phyloP scores from a whole-genome alignment of 2,329 filamentous ascomycete species.

The Penicillium sp. region DNA sequence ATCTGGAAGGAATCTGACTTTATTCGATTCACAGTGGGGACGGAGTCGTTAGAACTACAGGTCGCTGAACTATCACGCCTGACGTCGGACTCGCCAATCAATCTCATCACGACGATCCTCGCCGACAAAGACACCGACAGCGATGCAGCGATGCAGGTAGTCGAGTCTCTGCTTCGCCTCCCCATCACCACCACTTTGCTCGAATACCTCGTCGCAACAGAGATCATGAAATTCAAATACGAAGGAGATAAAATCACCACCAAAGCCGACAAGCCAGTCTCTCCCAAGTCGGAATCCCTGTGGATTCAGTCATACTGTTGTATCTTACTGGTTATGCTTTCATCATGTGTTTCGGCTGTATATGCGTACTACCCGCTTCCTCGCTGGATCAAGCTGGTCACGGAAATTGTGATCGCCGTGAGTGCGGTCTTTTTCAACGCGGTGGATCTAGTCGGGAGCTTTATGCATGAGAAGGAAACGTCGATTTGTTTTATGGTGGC shows the following conservation, averaged over 20 bases:
- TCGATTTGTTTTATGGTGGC: slow-evolving; percentile 2
- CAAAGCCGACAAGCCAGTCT: background rate
- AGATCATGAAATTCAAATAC: slow-evolving; percentile 1
- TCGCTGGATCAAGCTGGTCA: background rate
- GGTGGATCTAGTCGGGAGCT: background rate
- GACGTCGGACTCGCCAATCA: background rate
- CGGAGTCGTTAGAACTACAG: background rate
- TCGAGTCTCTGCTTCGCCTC: slow-evolving; percentile 1
- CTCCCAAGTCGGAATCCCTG: slow-evolving; percentile 1
- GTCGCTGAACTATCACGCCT: background rate
- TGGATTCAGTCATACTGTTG: slow-evolving; percentile 3
- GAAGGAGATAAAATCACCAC: background rate
- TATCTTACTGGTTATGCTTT: background rate
- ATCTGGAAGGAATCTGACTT: background rate
- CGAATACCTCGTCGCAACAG: slow-evolving; percentile 1
- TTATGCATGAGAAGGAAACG: slow-evolving; percentile 3
- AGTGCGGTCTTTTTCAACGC: slow-evolving; percentile 1
- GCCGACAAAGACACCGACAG: background rate
- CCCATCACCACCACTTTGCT: background rate
- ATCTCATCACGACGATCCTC: background rate
- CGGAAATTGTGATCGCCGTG: background rate
- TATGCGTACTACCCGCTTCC: slow-evolving; percentile 2
- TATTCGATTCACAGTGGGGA: background rate
- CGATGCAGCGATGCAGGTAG: background rate
- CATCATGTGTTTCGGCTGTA: background rate